Conservation (phyloP, 805 yeast genomes). For the Komagataella ulmi region DNA sequence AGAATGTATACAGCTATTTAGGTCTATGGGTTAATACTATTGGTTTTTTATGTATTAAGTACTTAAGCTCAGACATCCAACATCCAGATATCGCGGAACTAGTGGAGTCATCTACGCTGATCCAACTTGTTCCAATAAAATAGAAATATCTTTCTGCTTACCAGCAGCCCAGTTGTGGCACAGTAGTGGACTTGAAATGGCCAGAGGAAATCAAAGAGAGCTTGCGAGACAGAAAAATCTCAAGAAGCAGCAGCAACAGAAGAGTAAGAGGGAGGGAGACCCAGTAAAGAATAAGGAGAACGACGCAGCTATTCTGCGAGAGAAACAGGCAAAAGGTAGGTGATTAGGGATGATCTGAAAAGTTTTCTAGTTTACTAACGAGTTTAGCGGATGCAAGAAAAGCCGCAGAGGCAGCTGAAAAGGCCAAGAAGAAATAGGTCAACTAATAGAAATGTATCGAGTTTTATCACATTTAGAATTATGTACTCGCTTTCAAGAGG, state of each 20-base stretch:
- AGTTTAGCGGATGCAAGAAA: conserved; percentile 19
- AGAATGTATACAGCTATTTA: neutral
- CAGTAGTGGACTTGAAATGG: conserved; percentile 33
- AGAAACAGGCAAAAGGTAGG: conserved; percentile 75
- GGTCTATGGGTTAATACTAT: neutral
- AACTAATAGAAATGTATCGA: neutral
- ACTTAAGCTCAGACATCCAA: neutral
- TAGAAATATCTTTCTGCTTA: neutral
- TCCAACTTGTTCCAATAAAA: neutral
- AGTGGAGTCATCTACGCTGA: neutral
- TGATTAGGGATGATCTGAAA: conserved; percentile 12
- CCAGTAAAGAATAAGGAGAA: conserved; percentile 75
- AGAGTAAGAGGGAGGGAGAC: conserved; percentile 72
- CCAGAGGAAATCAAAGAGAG: conserved; percentile 95
- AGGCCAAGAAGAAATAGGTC: conserved; percentile 1
- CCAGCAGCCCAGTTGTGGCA: neutral
- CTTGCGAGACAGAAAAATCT: conserved; percentile 78
- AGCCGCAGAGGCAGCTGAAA: conserved; percentile 16
- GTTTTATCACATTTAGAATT: neutral
- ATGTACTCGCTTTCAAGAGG: neutral
- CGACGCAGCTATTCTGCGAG: conserved; percentile 84
- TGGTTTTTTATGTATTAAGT: neutral
- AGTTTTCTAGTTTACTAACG: neutral
- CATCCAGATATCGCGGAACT: neutral
- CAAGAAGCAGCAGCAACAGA: conserved; percentile 62